Evolutionary conservation across 768 basidiomycete genomes (phyloP).

Genomic region (Hypholoma sublateritium): DNA sequence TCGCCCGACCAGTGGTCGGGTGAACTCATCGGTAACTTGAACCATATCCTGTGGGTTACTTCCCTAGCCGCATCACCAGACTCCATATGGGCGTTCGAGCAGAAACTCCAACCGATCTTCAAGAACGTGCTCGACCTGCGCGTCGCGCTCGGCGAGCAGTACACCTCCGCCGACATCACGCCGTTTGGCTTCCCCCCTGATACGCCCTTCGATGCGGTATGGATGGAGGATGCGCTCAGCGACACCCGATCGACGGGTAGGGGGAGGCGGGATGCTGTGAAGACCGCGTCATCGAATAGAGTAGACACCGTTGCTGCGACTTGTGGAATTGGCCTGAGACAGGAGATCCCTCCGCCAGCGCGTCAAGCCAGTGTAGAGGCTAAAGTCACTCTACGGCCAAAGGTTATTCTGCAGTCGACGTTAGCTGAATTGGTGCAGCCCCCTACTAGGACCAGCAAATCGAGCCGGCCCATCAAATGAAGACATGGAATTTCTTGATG

Average conservation of each 20-base stretch:
- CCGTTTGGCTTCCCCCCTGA: constrained; percentile 9
- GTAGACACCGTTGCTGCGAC: constrained; percentile 17
- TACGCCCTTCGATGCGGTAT: constrained; percentile 7
- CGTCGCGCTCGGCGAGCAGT: constrained; percentile 25
- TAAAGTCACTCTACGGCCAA: not conserved
- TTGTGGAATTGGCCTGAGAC: constrained; percentile 18
- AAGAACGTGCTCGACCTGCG: constrained; percentile 25
- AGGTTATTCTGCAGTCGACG: not conserved
- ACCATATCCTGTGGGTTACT: constrained; percentile 11
- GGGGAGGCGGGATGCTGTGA: not conserved
- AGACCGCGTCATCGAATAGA: not conserved
- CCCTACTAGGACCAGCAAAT: too few species aligned
- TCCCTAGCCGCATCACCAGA: too few species aligned
- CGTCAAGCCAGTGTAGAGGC: not conserved
- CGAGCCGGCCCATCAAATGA: too few species aligned
- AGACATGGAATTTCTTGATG: too few species aligned
- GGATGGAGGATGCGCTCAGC: constrained; percentile 27
- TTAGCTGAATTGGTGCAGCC: not conserved
- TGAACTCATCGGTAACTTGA: constrained; percentile 6
- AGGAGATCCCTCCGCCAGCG: constrained; percentile 1
- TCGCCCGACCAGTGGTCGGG: constrained; percentile 18
- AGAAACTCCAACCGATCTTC: constrained; percentile 25
- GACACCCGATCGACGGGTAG: constrained; percentile 14
- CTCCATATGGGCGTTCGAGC: constrained; percentile 11
- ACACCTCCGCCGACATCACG: constrained; percentile 25